Evolutionary conservation across 768 basidiomycete species (phyloP), one percentile per base, ranked within the genome.

Genomic region (Boletus rufocinnamomeus): DNA sequence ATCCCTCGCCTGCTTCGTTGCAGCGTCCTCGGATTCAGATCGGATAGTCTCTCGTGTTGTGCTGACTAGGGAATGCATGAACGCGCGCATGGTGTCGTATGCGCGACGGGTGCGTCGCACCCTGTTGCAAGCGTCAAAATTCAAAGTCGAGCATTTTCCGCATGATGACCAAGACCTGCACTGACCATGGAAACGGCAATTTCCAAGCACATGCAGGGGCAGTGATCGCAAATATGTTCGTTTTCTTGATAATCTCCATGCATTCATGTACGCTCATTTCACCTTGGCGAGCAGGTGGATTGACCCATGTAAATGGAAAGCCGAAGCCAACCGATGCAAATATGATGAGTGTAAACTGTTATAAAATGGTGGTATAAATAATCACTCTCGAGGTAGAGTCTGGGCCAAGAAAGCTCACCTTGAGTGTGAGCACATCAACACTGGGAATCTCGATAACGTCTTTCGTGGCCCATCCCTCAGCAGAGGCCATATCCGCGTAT

Each of bases 131-230:
- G 21, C 45, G 30, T 25, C 17, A 28, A 40, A 13, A 16, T 34
- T n/a, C n/a, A n/a, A n/a, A n/a, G n/a, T n/a, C 7, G 4, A 35
- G 10, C 6, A 10, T 16, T 21, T 37, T 19, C 25, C 34, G 6
- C 35, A 11, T 13, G 16, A 14, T 6, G 21, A 21, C 17, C 21
- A 45, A 28, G 21, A 35, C 3, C 6, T 17, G 32, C 19, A 52
- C 56, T 49, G 47, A 66, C 66, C 61, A 59, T 41, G 52, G 38
- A 30, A 71, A 35, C 8, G 69, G 68, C 16, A 71, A 28, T 23
- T 59, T 66, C 67, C 67, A 71, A n/a, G 43, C 64, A 60, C 62
- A 71, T 25, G 48, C 30, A 27, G 68, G 61, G 23, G 62, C 69
- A 40, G 34, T 5, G 11, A 62, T 52, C 3, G 67, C 67, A 28